Percentiles rank a stretch among this genome's conserved stretches.
phyloP scores from a whole-genome alignment of 2,329 filamentous ascomycete species.

The Colletotrichum caudatum region DNA sequence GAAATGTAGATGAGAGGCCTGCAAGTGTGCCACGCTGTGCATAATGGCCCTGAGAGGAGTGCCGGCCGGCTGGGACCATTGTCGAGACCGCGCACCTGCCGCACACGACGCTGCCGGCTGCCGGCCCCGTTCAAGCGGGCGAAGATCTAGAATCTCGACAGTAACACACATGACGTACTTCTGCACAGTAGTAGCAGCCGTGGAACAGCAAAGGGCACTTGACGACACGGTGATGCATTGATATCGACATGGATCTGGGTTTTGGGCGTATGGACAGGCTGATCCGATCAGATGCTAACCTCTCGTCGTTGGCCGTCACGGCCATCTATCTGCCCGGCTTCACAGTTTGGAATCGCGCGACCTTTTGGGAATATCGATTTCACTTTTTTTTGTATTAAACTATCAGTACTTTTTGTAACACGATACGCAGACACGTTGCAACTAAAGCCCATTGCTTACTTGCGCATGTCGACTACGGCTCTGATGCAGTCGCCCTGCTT shows the following conservation, averaged over 20 bases:
- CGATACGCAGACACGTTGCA: conserved; percentile 24
- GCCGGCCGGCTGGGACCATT: conserved; percentile 1
- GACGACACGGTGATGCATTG: conserved; percentile 4
- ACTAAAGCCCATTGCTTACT: conserved; percentile 43
- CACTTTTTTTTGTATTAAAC: conserved; percentile 40
- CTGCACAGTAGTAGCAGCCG: background rate
- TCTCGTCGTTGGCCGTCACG: conserved; percentile 13
- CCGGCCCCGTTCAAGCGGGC: conserved; percentile 2
- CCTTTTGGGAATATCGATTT: conserved; percentile 27
- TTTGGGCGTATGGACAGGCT: conserved; percentile 8
- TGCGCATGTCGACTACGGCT: conserved; percentile 81
- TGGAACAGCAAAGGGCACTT: background rate
- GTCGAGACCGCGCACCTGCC: conserved; percentile 1
- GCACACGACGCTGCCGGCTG: background rate
- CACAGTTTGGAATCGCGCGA: conserved; percentile 37
- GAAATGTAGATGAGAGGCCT: background rate
- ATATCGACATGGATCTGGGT: background rate
- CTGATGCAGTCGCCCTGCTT: conserved; percentile 97
- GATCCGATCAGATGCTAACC: background rate
- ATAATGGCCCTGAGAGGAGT: background rate
- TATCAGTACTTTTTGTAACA: conserved; percentile 38
- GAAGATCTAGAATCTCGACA: conserved; percentile 3
- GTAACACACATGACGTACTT: background rate
- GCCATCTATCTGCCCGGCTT: conserved; percentile 31
- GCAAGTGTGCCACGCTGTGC: conserved; percentile 10